Evolutionary conservation across 345 rosid genomes (phyloP).

Genomic region (Laguncularia racemosa): DNA sequence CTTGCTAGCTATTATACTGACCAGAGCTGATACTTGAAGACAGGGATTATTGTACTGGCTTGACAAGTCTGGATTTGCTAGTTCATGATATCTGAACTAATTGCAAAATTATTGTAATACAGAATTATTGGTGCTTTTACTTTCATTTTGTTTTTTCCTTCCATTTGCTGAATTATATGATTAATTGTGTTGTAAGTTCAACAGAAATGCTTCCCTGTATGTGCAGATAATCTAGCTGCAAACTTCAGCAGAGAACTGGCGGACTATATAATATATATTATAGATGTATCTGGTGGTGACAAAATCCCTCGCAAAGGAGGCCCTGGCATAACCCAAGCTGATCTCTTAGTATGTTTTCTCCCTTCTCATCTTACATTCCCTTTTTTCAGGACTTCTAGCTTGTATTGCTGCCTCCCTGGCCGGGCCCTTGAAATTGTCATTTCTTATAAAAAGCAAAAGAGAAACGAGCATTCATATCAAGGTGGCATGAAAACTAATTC

Average conservation of each 20-base stretch:
- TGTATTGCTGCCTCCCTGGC: no score
- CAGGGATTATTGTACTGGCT: no score
- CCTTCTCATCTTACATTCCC: background rate
- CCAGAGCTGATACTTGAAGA: no score
- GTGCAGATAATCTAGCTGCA: slow-evolving; percentile 90
- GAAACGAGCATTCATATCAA: background rate
- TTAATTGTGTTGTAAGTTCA: background rate
- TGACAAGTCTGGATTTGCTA: no score
- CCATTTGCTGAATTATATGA: background rate
- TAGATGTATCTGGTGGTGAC: slow-evolving; percentile 92
- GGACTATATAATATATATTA: slow-evolving; percentile 87
- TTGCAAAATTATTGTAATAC: no score
- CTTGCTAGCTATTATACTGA: no score
- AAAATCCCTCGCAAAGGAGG: slow-evolving; percentile 97
- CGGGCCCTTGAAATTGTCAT: no score
- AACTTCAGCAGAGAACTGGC: slow-evolving; percentile 96
- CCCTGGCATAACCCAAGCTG: slow-evolving; percentile 98
- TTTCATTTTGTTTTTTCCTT: background rate
- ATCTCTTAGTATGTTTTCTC: slow-evolving; percentile 56
- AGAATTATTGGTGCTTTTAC: slow-evolving; percentile 1
- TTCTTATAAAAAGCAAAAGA: no score
- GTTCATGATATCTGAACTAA: no score
- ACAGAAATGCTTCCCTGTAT: background rate
- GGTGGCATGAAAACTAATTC: background rate
- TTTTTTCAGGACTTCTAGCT: background rate